Evolutionary conservation across 768 basidiomycete species (phyloP).

Genomic region (Amanita phalloides): DNA sequence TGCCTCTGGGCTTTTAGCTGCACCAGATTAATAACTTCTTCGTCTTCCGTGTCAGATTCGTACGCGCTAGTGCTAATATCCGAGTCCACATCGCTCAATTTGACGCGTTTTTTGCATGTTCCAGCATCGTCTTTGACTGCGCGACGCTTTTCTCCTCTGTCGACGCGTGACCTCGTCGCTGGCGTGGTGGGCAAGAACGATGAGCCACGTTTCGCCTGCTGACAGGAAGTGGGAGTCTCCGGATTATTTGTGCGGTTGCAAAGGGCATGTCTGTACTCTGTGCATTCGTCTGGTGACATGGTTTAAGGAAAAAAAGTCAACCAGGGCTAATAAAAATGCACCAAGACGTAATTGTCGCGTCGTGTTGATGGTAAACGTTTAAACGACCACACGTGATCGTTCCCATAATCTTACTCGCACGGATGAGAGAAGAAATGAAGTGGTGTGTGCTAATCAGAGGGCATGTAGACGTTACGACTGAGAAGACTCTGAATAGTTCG

Average conservation of each 20-base stretch:
- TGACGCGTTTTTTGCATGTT: slow-evolving; percentile 1
- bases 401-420: not conserved
- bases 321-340: not conserved
- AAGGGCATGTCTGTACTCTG: too few relatives aligned
- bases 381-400: not conserved
- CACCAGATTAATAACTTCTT: not conserved
- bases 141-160: slow-evolving; percentile 1
- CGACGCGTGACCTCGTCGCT: not conserved
- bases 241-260: slow-evolving; percentile 1
- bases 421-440: too few relatives aligned
- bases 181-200: slow-evolving; percentile 2
- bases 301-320: too few relatives aligned
- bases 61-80: slow-evolving; percentile 1
- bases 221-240: slow-evolving; percentile 2
- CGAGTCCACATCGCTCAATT: not conserved
- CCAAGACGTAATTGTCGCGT: slow-evolving; percentile 1
- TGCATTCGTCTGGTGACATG: too few relatives aligned
- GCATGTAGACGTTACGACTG: too few relatives aligned
- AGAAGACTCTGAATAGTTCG: too few relatives aligned
- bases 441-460: too few relatives aligned
- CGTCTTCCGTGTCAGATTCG: slow-evolving; percentile 1
- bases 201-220: not conserved
- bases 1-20: not conserved
- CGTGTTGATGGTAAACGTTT: not conserved
- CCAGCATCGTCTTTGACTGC: not conserved